A percentile compares a stretch with the other conserved stretches of the same genome.
Conservation (phyloP, 345 rosid genomes). For the Dovyalis caffra region DNA sequence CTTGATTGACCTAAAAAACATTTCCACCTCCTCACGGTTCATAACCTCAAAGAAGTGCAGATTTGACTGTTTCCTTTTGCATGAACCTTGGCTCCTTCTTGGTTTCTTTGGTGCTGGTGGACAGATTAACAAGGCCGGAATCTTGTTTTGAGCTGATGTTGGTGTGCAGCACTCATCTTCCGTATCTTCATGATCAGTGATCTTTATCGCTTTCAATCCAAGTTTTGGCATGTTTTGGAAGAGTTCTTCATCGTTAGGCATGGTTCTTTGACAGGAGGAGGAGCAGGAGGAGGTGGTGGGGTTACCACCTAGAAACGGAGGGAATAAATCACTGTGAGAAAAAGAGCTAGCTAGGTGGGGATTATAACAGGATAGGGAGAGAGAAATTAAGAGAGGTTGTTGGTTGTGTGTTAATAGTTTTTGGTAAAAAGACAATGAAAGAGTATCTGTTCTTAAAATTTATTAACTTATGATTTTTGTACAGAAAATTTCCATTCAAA, state of each 20-base stretch:
- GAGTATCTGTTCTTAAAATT: not conserved
- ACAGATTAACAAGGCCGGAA: slow-evolving; percentile 22
- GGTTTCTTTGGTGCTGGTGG: slow-evolving; percentile 32
- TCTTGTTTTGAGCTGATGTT: slow-evolving; percentile 24
- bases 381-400: not conserved
- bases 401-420: not conserved
- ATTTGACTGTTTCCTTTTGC: slow-evolving; percentile 19
- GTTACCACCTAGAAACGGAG: not conserved
- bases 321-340: not conserved
- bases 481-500: not conserved
- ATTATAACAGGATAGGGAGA: not conserved
- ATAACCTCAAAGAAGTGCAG: slow-evolving; percentile 30
- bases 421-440: not conserved
- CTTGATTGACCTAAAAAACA: not conserved
- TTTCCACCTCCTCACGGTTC: slow-evolving; percentile 9
- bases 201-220: not conserved
- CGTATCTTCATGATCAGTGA: not conserved
- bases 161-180: slow-evolving; percentile 25
- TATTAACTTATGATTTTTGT: too few species aligned
- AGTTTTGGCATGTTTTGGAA: not conserved
- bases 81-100: slow-evolving; percentile 4
- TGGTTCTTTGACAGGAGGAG: not conserved
- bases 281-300: not conserved
- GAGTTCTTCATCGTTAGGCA: not conserved
- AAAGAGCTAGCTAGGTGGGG: not conserved